Percentiles rank a stretch among this genome's conserved stretches.
Conservation (phyloP, 1,284 basidiomycete species). For the Cyathus pygmaeus region DNA sequence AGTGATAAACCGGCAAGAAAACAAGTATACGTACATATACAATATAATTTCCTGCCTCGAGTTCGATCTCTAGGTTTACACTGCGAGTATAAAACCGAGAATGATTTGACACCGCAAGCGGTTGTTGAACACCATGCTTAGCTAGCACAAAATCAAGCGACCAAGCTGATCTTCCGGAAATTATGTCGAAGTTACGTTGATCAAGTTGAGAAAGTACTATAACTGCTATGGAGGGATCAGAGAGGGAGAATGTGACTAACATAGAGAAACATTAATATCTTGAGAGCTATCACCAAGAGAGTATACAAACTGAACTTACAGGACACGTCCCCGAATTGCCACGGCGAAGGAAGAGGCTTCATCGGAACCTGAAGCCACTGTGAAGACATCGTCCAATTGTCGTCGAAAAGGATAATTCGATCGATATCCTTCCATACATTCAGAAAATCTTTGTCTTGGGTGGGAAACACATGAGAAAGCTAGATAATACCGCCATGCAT, state of each 20-base stretch:
- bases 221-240: conserved; percentile 51
- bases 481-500: neutral
- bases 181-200: conserved; percentile 55
- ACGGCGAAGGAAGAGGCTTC: conserved; percentile 52
- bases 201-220: conserved; percentile 65
- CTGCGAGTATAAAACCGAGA: conserved; percentile 53
- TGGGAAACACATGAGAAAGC: neutral
- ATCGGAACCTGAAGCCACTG: conserved; percentile 61
- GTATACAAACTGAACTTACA: conserved; percentile 32
- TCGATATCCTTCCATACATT: conserved; percentile 60
- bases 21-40: conserved; percentile 53
- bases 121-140: conserved; percentile 54
- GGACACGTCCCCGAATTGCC: conserved; percentile 61
- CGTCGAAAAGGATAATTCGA: conserved; percentile 61
- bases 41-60: conserved; percentile 62
- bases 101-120: conserved; percentile 52
- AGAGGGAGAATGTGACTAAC: conserved; percentile 58
- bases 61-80: conserved; percentile 54
- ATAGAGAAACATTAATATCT: neutral
- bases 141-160: conserved; percentile 62
- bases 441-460: conserved; percentile 60
- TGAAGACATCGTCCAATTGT: conserved; percentile 61
- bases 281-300: neutral
- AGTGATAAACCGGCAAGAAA: neutral
- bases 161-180: conserved; percentile 55